Base-by-base conservation (phyloP, 2,329 filamentous ascomycete genomes). In the Alternaria brassicicola region DNA sequence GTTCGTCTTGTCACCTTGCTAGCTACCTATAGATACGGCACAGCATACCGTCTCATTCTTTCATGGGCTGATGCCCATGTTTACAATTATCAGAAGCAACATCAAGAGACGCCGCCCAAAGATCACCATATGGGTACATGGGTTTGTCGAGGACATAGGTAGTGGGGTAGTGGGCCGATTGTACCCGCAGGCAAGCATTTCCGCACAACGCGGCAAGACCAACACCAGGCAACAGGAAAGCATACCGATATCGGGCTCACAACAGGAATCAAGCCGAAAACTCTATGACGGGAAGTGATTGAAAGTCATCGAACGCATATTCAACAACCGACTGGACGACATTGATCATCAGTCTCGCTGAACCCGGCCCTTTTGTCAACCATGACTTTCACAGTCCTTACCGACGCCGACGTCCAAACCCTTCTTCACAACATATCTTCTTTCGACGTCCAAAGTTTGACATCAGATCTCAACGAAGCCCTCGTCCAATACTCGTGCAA, bases 361-460 rank as follows among this genome's bases (percentile, higher is more conserved):
- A 41, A 31, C 1, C 26, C 48, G n/a, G 19, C 48, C 36, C 19
- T 41, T 30, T 5, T 10, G 1, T 8, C 9, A 36, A 25, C n/a
- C 23, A 52, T 63, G 56, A 42, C 55, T 2, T 66, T 67, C 41
- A 61, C 62, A 9, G 35, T 67, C 36, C 64, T 69, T 19, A 60
- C 66, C 10, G 61, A 67, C 30, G 38, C 60, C 17, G 54, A 66
- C 12, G 39, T 82, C 9, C 46, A 65, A n/a, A 55, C 66, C 8
- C 71, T 82, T 4, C 71, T 76, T 45, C 61, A 72, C 15, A 66
- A 72, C 6, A 70, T 82, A 1, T 62, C 70, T 1, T 36, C 30
- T 2, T 3, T 33, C 3, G 53, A 65, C 6, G 52, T 61, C 4
- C 30, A 54, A 2, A 36, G 49, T 3, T 33, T 59, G 2, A 39